Conservation (phyloP, 345 rosid species). For the Hypericum androsaemum region DNA sequence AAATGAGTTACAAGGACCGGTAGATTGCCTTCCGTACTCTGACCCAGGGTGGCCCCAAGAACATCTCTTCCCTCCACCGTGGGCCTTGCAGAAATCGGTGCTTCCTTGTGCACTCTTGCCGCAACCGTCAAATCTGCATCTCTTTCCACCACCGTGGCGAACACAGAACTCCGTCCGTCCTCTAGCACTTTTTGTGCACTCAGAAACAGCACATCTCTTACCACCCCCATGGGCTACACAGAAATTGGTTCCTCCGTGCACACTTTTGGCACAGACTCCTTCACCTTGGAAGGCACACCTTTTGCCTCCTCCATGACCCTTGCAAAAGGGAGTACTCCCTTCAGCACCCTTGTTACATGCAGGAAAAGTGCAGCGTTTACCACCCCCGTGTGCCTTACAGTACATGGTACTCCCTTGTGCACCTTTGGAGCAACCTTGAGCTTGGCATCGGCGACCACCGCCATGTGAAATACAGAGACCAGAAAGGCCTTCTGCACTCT, state of each 20-base stretch:
- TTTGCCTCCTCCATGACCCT: slow-evolving; percentile 98
- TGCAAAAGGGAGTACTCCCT: slow-evolving; percentile 94
- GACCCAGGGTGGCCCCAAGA: slow-evolving; percentile 89
- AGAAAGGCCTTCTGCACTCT: slow-evolving; percentile 93
- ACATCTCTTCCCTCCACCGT: slow-evolving; percentile 94
- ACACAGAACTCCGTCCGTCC: slow-evolving; percentile 92
- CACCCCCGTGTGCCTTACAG: slow-evolving; percentile 99
- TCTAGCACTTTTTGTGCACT: slow-evolving; percentile 94
- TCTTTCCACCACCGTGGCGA: slow-evolving; percentile 98
- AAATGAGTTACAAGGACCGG: slow-evolving; percentile 73
- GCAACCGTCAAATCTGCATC: slow-evolving; percentile 79
- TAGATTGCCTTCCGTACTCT: slow-evolving; percentile 39
- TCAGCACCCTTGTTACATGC: slow-evolving; percentile 97
- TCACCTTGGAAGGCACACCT: slow-evolving; percentile 80
- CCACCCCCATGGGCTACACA: slow-evolving; percentile 99
- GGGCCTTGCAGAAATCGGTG: slow-evolving; percentile 94
- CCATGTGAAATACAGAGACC: slow-evolving; percentile 97
- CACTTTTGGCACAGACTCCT: slow-evolving; percentile 82
- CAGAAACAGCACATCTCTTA: slow-evolving; percentile 78
- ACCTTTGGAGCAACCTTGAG: slow-evolving; percentile 73
- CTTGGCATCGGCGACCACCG: slow-evolving; percentile 89
- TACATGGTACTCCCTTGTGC: slow-evolving; percentile 98
- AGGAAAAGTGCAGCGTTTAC: slow-evolving; percentile 66
- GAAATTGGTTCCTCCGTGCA: slow-evolving; percentile 96
- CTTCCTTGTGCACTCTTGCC: slow-evolving; percentile 98